These are phyloP conservation scores for Fagopyrum esculentum DNA, from an alignment of 148 eudicot species.

Conservation along the genomic window DNA sequence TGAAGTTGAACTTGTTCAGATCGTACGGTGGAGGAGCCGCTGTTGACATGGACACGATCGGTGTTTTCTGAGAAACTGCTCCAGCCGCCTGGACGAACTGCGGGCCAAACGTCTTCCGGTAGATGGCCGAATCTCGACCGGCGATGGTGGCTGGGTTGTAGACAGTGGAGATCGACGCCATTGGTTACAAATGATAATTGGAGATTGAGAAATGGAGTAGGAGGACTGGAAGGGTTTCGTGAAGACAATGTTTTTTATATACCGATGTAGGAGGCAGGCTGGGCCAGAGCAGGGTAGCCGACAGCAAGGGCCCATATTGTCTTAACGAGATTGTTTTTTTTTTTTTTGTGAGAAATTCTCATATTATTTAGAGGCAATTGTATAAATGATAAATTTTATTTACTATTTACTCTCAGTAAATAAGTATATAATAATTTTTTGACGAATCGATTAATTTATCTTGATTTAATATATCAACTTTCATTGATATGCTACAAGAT, in stretches of 20 bases:
- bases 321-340: too few species aligned
- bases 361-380: too few species aligned
- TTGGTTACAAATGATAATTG: not conserved
- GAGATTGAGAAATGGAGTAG: not conserved
- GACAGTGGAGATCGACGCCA: conserved; percentile 12
- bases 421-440: too few species aligned
- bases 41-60: conserved; percentile 23
- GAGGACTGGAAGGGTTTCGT: not conserved
- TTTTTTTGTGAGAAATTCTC: too few species aligned
- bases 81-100: not conserved
- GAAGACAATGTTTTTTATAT: not conserved
- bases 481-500: too few species aligned
- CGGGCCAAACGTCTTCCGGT: conserved; percentile 8
- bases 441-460: too few species aligned
- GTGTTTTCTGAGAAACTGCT: not conserved
- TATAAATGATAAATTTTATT: too few species aligned
- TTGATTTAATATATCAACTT: too few species aligned
- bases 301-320: too few species aligned
- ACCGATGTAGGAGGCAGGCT: too few species aligned
- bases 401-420: too few species aligned
- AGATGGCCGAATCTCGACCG: not conserved
- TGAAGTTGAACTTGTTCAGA: conserved; percentile 45
- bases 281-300: too few species aligned
- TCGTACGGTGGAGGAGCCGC: conserved; percentile 47
- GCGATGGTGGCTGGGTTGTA: conserved; percentile 8